Evolutionary conservation across 75 land plant genomes (phyloP).

Genomic region (Gnetum montanum): DNA sequence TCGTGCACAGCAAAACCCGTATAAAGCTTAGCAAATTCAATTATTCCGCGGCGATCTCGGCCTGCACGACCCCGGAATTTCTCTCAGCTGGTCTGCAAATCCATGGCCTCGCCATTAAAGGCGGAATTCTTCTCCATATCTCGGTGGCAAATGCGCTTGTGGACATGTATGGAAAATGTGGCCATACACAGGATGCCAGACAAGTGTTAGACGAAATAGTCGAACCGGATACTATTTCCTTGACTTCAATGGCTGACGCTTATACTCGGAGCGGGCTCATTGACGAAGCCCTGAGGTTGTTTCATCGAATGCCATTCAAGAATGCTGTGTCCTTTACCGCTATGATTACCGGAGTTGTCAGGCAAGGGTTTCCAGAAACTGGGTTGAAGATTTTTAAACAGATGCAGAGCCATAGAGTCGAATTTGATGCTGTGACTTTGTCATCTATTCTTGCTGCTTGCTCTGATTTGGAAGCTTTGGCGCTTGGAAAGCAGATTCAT

Average conservation of each 20-base stretch:
- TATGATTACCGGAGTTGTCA: neutral
- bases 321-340: neutral
- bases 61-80: too few relatives aligned
- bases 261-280: conserved; percentile 12
- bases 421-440: too few relatives aligned
- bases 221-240: conserved; percentile 12
- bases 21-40: too few relatives aligned
- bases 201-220: conserved; percentile 23
- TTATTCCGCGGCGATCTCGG: too few relatives aligned
- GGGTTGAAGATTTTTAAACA: neutral
- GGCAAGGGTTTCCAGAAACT: neutral
- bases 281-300: conserved; percentile 16
- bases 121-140: neutral
- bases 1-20: too few relatives aligned
- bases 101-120: neutral
- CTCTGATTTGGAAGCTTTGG: too few relatives aligned
- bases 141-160: conserved; percentile 13
- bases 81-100: neutral
- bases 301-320: conserved; percentile 6
- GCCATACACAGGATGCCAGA: conserved; percentile 18
- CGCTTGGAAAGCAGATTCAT: too few relatives aligned
- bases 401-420: too few relatives aligned
- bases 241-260: conserved; percentile 17
- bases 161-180: conserved; percentile 60
- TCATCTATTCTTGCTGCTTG: too few relatives aligned